Base-by-base conservation (phyloP, 208 protist genomes). In the Leptomonas pyrrhocoris region DNA sequence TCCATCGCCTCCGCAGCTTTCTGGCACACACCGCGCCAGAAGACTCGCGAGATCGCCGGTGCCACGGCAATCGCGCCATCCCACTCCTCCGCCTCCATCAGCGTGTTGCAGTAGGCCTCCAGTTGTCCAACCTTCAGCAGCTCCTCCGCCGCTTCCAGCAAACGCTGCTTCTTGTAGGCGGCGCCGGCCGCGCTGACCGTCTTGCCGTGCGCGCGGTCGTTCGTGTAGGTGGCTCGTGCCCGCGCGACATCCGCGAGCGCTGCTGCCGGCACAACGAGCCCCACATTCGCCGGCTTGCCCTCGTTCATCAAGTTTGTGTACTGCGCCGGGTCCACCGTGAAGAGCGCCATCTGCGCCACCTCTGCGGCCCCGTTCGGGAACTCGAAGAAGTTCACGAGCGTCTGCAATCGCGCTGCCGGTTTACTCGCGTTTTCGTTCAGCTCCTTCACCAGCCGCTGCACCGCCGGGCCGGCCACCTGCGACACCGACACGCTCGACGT, bases 71-170 rank as follows among this genome's bases (percentile, higher is more conserved):
- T 86, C 13, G 96, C 96, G 65, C 79, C 75, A 45, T 97, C 93
- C 88, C 89, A 98, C 77, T 96, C 86, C 23, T 79, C 94, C 0
- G 85, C 83, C 67, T 97, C 92, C 48, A 92, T 73, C 61, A 97
- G 77, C 34, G 90, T 55, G 40, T 90, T 73, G 70, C 93, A 97
- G 70, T 94, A 93, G 54, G 94, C 86, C 61, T 84, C 65, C 5
- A 94, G 21, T 56, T 95, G 79, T 0, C 95, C 95, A 8, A 93
- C 36, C 40, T 69, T 80, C 53, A 97, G 69, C 66, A 90, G 81
- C 42, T 80, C 73, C 27, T 93, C 80, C 0, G 90, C 92, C 2
- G 93, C 87, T 21, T 94, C 88, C 23, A 88, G 68, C 30, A 97
- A 68, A 12, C 83, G 79, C 55, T 75, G 70, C 53, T 81, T 83